Evolutionary conservation across 2,329 filamentous ascomycete species (phyloP), one percentile per base, ranked within the genome.

Genomic region (Biscogniauxia mediterranea): DNA sequence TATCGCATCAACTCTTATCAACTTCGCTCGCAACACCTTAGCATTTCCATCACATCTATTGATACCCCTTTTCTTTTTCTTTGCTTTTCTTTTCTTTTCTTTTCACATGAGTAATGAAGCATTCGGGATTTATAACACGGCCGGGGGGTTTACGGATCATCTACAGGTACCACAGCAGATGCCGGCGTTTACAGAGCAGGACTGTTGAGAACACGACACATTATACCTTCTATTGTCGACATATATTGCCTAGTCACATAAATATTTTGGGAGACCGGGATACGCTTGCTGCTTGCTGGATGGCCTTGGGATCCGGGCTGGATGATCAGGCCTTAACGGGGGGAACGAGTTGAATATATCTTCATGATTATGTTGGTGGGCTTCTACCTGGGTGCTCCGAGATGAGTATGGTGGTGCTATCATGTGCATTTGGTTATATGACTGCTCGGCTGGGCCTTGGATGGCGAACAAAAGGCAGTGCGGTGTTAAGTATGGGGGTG

Each of bases 31-130:
- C 17, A 46, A 59, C 50, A 25, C 58, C 38, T 56, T 23, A 23
- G 62, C 55, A 61, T 66, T 69, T 66, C 66, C 55, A 61, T 70
- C 61, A 58, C 61, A 67, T 72, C 58, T 72, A 70, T 72, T 69
- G 71, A 73, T 73, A 73, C 71, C 71, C 69, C 59, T 61, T 46
- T 46, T 68, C 58, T 63, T 70, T 32, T 72, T 64, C 46, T 50
- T 66, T 56, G 2, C 23, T 23, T 61, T 68, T 68, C 60, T 64
- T 58, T 23, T 61, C 68, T 68, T 61, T 64, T 58, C 64, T 65
- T 60, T 61, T 63, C 55, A 66, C 57, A 59, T 64, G 56, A 58
- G 60, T 66, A 56, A 69, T 62, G 65, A 70, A 68, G 68, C 68
- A 70, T 69, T 67, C 67, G 62, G 62, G 61, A 68, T 69, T 67